Evolutionary conservation across 441 rosid species (phyloP), one percentile per base, ranked within the genome.

Genomic region (Mallotus repandus): DNA sequence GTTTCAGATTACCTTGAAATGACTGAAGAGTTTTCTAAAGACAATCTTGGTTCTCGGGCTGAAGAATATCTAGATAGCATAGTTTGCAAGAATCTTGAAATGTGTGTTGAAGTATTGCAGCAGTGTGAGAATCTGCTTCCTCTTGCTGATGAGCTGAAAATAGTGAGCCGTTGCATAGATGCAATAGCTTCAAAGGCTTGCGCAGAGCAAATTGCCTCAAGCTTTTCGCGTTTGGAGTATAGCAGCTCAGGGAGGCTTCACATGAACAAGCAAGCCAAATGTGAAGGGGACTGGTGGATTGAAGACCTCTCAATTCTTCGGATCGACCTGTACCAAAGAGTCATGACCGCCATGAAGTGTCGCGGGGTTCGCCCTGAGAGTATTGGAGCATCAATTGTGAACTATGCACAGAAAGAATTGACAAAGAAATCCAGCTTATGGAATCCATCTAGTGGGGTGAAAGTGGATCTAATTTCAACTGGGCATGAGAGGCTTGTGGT

Each of bases 241-340:
- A 95, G 98, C 81, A 95, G 98, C 86, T 95, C 99, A 1, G 99
- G 99, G 68, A 86, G 99, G 79, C 97, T 95, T 68, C 98, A 93
- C 81, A 95, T 90, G 97, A 93, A 87, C 85, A 91, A 70, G 85
- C 95, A 87, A 66, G 86, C 86, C 38, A 95, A 91, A 73, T 80
- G 89, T 54, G 99, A 89, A 49, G 92, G 93, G 38, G 99, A 91
- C 76, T 95, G 99, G 99, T 95, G 99, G 99, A 89, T 90, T 22
- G 91, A 93, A 67, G 99, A 95, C 76, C 89, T 95, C 69, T 90
- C 97, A 3, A 89, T 88, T 79, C 91, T 95, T 59, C 77, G 95
- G 68, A 84, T 95, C 29, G 97, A 95, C 73, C 81, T 95, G 75
- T 95, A 91, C 67, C 92, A 89, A 68, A 85, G 92, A 76, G 92